These are phyloP conservation scores for Cladosporium sp. DNA, from an alignment of 2,329 filamentous ascomycete species.

Conservation along the genomic window DNA sequence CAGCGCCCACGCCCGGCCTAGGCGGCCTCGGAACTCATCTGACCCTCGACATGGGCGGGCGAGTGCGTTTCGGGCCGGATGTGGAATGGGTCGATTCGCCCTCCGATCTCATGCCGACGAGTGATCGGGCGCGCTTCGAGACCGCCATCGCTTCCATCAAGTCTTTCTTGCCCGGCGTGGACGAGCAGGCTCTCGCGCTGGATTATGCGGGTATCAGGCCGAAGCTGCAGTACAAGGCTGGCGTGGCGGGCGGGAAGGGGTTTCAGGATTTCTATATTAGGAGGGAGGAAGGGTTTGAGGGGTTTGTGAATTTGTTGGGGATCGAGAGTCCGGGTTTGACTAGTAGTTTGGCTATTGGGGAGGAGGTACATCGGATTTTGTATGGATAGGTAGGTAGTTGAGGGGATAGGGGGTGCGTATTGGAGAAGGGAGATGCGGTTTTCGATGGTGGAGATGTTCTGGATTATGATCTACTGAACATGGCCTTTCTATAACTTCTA, in stretches of 20 bases:
- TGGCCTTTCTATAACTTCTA: too few relatives aligned
- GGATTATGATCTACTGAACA: too few relatives aligned
- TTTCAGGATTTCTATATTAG: slow-evolving; percentile 82
- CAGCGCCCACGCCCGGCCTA: slow-evolving; percentile 73
- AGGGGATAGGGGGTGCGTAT: too few relatives aligned
- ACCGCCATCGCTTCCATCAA: slow-evolving; percentile 70
- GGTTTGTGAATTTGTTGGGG: slow-evolving; percentile 84
- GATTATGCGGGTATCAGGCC: slow-evolving; percentile 93
- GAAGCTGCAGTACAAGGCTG: slow-evolving; percentile 65
- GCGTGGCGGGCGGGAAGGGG: slow-evolving; percentile 56
- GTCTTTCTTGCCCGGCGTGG: slow-evolving; percentile 71
- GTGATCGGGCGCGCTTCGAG: slow-evolving; percentile 58
- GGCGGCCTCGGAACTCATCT: slow-evolving; percentile 89
- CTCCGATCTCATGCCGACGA: slow-evolving; percentile 56
- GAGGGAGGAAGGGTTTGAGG: slow-evolving; percentile 69
- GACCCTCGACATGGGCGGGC: slow-evolving; percentile 79
- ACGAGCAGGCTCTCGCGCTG: slow-evolving; percentile 60
- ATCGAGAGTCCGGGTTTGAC: slow-evolving; percentile 94
- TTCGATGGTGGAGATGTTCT: not conserved
- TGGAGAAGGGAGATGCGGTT: too few relatives aligned
- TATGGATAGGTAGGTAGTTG: slow-evolving; percentile 32
- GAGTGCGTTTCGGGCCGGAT: slow-evolving; percentile 88
- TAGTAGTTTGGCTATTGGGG: slow-evolving; percentile 77
- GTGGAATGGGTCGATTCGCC: slow-evolving; percentile 83
- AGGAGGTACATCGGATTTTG: slow-evolving; percentile 60